Base-by-base conservation (phyloP, 179 eudicot species). In the Camellia oleifera region DNA sequence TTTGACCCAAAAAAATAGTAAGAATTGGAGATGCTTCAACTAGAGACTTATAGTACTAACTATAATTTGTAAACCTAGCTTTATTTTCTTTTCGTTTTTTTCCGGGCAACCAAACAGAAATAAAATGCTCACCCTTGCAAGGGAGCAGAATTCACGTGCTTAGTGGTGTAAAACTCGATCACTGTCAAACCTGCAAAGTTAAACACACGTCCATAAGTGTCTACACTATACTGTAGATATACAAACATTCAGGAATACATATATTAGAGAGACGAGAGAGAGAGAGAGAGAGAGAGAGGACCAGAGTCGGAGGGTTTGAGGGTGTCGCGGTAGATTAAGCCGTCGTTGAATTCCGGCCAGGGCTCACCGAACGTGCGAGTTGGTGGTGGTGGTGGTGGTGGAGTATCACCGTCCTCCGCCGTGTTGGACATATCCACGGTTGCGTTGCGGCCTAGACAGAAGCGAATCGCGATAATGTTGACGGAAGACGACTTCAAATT, bases 301-400 rank as follows among this genome's bases (percentile, higher is more conserved):
- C 97, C 97, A 12, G 91, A 85, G 62, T 86, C 83, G 48, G 95
- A 83, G 44, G 88, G 74, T 20, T 85, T 85, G 72, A 91, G 66
- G 72, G 79, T 80, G 83, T 95, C 98, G 54, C 77, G 79, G 84
- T 94, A 95, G 50, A 82, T 73, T 76, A 95, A 75, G 62, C 99
- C 99, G 74, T 83, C 89, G 88, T 94, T 94, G 65, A 84, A 82
- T 57, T 92, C 90, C 57, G 99, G 98, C 99, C 99, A 95, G 14
- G 94, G 85, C 79, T 82, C 85, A 14, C 99, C 99, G 66, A 94
- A 84, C 50, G 76, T 44, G 42, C 46, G 72, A 75, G 44, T 79
- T 42, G 65, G 45, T 50, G 57, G 23, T 14, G 32, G 32, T 20
- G 26, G 26, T 26, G 61, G 18, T 23, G 77, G 0, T 4, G 52